Conservation (phyloP, 805 yeast genomes). For the Kodamaea nitidulidarum region DNA sequence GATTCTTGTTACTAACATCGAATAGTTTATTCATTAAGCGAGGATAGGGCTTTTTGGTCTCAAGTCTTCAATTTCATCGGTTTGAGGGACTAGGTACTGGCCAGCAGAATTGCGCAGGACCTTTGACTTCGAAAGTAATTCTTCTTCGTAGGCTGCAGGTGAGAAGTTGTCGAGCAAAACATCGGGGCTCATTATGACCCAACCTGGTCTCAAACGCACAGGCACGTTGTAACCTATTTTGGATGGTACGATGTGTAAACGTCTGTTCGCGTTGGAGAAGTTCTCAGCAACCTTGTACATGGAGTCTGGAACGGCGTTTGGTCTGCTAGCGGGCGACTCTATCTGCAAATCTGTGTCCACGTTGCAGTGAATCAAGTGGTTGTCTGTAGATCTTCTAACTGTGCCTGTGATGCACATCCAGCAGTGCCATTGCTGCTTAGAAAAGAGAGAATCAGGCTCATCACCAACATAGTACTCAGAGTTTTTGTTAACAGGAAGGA, state of each 20-base stretch:
- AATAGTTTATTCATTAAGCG: background rate
- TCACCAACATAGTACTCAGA: slow-evolving; percentile 66
- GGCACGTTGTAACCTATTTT: slow-evolving; percentile 62
- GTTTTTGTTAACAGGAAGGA: slow-evolving; percentile 62
- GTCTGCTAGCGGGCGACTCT: slow-evolving; percentile 36
- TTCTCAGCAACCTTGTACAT: slow-evolving; percentile 84
- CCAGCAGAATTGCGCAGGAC: slow-evolving; percentile 32
- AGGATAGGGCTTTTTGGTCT: slow-evolving; percentile 81
- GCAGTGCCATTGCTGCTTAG: slow-evolving; percentile 89
- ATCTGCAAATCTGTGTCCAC: slow-evolving; percentile 84
- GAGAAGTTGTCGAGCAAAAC: slow-evolving; percentile 66
- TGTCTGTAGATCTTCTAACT: slow-evolving; percentile 78
- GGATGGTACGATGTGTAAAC: slow-evolving; percentile 82
- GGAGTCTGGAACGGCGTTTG: slow-evolving; percentile 54
- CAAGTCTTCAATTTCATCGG: slow-evolving; percentile 69
- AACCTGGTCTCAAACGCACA: slow-evolving; percentile 70
- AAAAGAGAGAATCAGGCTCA: slow-evolving; percentile 43
- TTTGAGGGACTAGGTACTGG: slow-evolving; percentile 56
- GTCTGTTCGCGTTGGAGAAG: slow-evolving; percentile 74
- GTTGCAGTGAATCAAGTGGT: slow-evolving; percentile 84
- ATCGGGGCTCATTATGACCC: slow-evolving; percentile 90
- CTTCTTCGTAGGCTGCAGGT: slow-evolving; percentile 28
- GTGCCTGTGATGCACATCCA: slow-evolving; percentile 98
- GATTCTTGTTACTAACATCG: background rate
- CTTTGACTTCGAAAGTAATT: slow-evolving; percentile 28